These are phyloP conservation scores for Zasmidium angulare DNA, from an alignment of 2,329 filamentous ascomycete species.

Conservation along the genomic window DNA sequence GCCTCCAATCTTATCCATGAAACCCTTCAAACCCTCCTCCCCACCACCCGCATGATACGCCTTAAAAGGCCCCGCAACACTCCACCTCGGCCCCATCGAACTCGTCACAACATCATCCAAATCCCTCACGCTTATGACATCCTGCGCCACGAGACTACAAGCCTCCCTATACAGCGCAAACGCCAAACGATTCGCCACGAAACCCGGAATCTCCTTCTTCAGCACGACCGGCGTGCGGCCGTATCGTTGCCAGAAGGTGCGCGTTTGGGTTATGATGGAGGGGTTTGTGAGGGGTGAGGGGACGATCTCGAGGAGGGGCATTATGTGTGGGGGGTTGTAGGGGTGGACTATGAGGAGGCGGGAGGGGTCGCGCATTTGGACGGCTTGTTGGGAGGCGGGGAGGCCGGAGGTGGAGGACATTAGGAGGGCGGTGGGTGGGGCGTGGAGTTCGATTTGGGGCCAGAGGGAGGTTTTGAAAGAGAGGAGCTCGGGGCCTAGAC, in stretches of 20 bases:
- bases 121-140: slow-evolving; percentile 54
- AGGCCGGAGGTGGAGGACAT: slow-evolving; percentile 62
- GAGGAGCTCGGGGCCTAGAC: slow-evolving; percentile 51
- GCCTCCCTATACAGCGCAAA: slow-evolving; percentile 59
- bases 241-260: slow-evolving; percentile 47
- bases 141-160: slow-evolving; percentile 54
- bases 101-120: slow-evolving; percentile 54
- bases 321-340: slow-evolving; percentile 62
- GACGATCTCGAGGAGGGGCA: slow-evolving; percentile 61
- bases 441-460: slow-evolving; percentile 50
- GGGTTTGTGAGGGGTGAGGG: slow-evolving; percentile 46
- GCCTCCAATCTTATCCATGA: slow-evolving; percentile 57
- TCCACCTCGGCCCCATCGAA: slow-evolving; percentile 57
- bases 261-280: slow-evolving; percentile 41
- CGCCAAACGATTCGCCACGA: slow-evolving; percentile 59
- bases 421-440: slow-evolving; percentile 47
- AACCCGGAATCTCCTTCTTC: slow-evolving; percentile 54
- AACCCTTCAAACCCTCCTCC: slow-evolving; percentile 51
- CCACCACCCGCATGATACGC: slow-evolving; percentile 61
- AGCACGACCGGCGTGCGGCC: slow-evolving; percentile 51
- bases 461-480: slow-evolving; percentile 55
- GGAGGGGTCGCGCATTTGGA: slow-evolving; percentile 43
- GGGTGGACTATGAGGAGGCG: slow-evolving; percentile 59
- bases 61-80: slow-evolving; percentile 57
- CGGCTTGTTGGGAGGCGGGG: slow-evolving; percentile 51